Evolutionary conservation across 495 filamentous ascomycete species (phyloP), one percentile per base, ranked within the genome.

Genomic region (Talaromyces ruber): DNA sequence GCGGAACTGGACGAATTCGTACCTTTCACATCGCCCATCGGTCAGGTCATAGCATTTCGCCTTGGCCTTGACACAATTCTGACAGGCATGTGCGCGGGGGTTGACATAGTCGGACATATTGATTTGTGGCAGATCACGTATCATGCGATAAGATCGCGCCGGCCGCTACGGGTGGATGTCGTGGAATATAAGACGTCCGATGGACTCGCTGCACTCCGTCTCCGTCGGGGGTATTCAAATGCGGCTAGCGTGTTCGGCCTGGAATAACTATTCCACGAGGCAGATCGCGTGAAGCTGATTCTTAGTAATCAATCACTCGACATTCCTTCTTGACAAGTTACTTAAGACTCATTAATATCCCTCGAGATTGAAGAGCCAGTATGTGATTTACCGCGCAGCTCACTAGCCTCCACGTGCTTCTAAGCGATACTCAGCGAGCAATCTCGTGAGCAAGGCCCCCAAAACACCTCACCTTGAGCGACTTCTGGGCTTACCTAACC

Each of bases 41-140:
- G 55, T 58, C 29, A 30, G 55, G 16, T 34, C 55, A 14, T 58
- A 58, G 30, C 55, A 58, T 58, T 58, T 58, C 5, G 55, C 29
- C 55, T 58, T 58, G 28, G 55, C 55, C 55, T 58, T 58, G 29
- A 58, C 55, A 26, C 55, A 58, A 18, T 58, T 58, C 55, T 58
- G 55, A 30, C 55, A 58, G 28, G 55, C 55, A 58, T 58, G 55
- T 26, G 55, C 55, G 28, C 55, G 55, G 28, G 55, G 55, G 39
- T 58, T 58, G 22, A 58, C 55, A 26, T 58, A 58, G 55, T 58
- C 55, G 55, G 55, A 25, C 55, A 58, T 58, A 39, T 8, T 58
- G 55, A 29, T 5, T 18, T 22, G 37, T 26, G 26, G 55, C 55
- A 39, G 55, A 34, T 58, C 55, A 29, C 26, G 28, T 28, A 55